These are phyloP conservation scores for Aureobasidium sp. DNA, from an alignment of 2,329 filamentous ascomycete genomes.

Conservation along the genomic window DNA sequence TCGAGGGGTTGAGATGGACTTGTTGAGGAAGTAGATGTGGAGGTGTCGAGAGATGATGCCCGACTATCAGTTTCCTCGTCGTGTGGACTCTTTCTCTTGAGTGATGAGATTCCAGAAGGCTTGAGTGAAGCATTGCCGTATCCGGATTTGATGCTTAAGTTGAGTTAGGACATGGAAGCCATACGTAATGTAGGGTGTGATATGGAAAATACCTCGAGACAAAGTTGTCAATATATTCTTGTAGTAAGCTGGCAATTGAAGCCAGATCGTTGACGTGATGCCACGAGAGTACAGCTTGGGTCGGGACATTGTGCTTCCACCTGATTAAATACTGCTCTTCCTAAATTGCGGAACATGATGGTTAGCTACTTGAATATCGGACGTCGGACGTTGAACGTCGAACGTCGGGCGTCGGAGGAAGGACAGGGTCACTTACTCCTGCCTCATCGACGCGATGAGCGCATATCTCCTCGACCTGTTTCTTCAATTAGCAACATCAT, in stretches of 20 bases:
- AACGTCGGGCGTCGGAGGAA: neutral
- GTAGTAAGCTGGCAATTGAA: conserved; percentile 34
- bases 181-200: no score
- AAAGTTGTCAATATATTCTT: conserved; percentile 34
- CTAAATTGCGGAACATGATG: conserved; percentile 16
- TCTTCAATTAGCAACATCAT: neutral
- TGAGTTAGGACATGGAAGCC: neutral
- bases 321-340: conserved; percentile 38
- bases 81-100: conserved; percentile 26
- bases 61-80: conserved; percentile 9
- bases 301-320: conserved; percentile 29
- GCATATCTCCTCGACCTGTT: conserved; percentile 23
- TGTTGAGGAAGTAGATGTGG: neutral
- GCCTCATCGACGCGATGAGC: conserved; percentile 22
- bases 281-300: conserved; percentile 35
- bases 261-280: conserved; percentile 36
- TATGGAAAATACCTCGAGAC: neutral
- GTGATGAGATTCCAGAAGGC: neutral
- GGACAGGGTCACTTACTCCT: conserved; percentile 21
- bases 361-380: conserved; percentile 11
- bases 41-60: neutral
- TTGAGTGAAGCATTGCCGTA: neutral
- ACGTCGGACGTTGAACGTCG: neutral
- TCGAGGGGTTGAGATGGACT: conserved; percentile 10
- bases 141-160: neutral